These are phyloP conservation scores for Bacterosira constricta DNA, from an alignment of 108 stramenopile genomes.

Conservation along the genomic window DNA sequence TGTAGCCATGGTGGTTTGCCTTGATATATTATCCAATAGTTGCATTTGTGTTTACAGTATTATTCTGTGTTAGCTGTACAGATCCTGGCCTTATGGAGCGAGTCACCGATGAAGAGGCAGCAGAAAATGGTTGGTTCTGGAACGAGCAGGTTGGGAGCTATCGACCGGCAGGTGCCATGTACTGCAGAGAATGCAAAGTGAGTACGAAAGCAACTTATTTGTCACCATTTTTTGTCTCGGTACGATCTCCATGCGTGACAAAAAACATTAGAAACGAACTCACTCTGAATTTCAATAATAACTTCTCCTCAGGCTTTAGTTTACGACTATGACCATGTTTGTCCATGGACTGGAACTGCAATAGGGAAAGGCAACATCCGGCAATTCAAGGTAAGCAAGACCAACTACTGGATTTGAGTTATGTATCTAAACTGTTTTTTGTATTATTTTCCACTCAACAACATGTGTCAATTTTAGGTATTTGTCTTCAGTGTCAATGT, in stretches of 20 bases:
- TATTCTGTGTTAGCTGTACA: constrained; percentile 85
- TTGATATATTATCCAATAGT: constrained; percentile 76
- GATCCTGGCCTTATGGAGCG: constrained; percentile 89
- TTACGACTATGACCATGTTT: constrained; percentile 87
- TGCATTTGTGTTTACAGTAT: constrained; percentile 59
- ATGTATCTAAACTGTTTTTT: no score
- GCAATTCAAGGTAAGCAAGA: constrained; percentile 76
- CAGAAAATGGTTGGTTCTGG: constrained; percentile 89
- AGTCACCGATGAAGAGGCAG: constrained; percentile 84
- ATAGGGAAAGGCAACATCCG: constrained; percentile 80
- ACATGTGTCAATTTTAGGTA: constrained; percentile 77
- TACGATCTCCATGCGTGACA: no score
- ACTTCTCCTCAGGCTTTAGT: constrained; percentile 55
- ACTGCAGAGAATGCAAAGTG: constrained; percentile 82
- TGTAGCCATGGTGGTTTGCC: constrained; percentile 76
- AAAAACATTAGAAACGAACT: no score
- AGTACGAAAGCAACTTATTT: constrained; percentile 10
- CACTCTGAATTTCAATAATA: constrained; percentile 8
- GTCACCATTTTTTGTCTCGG: not conserved
- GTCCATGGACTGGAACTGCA: constrained; percentile 87
- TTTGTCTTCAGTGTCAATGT: constrained; percentile 86
- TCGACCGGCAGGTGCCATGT: constrained; percentile 88
- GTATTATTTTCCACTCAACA: no score
- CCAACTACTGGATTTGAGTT: no score
- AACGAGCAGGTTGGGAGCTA: constrained; percentile 92